Evolutionary conservation across 139 green algal species (phyloP), one percentile per base, ranked within the genome.

Genomic region (Medakamo hakoo): DNA sequence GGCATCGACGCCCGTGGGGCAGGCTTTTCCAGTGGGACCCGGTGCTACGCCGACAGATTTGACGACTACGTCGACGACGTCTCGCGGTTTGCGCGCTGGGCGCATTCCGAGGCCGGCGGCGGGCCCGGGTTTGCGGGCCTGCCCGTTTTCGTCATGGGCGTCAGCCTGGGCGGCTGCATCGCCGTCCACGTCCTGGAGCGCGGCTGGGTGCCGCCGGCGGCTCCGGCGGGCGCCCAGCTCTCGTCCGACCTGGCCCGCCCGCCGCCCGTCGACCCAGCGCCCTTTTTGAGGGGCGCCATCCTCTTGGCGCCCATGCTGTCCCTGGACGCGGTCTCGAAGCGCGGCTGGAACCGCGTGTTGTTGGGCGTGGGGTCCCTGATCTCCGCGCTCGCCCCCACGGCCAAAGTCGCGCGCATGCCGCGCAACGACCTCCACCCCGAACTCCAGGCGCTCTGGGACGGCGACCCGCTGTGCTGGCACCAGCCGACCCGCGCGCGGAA

Each of bases 231-330:
- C n/a, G n/a, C n/a, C n/a, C n/a, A n/a, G n/a, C n/a, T n/a, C n/a
- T n/a, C n/a, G n/a, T n/a, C n/a, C 24, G 30, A 27, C 19, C 24
- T 49, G 27, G n/a, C 55, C 24, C n/a, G 40, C 58, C 58, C 58
- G 30, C 26, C 20, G 4, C 25, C 4, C 1, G 25, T 1, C 27
- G 25, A 31, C 28, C 59, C 52, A 55, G 18, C 29, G 16, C 30
- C 29, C 4, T 22, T 73, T 14, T 80, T 85, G 63, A 61, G 60
- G 52, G 81, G 80, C 21, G 68, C 70, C 1, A 66, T 77, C 32
- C 72, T 88, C n/a, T 56, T 86, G 40, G 78, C 82, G 5, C 82
- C 82, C 31, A 86, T 88, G 82, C 70, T 88, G 29, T 76, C 66
- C 3, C 72, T 87, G 58, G 79, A 93, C 66, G 73, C 75, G 27